Evolutionary conservation across 2,329 filamentous ascomycete genomes (phyloP).

Genomic region (Alternaria sp.): DNA sequence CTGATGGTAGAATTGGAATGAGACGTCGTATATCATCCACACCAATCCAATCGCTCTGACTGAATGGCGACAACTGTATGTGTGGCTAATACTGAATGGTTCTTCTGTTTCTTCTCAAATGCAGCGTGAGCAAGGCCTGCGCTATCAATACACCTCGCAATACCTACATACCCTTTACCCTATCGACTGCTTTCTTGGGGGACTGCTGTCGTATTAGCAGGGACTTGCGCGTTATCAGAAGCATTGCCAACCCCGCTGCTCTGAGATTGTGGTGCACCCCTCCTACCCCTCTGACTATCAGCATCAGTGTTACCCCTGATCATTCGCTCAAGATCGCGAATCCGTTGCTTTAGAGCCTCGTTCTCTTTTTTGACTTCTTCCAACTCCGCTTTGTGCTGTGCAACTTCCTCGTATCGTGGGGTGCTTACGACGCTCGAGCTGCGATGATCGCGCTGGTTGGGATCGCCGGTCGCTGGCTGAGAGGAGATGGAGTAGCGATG

Average conservation of each 20-base stretch:
- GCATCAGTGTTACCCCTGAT: constrained; percentile 38
- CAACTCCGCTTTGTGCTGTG: constrained; percentile 56
- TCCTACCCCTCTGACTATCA: constrained; percentile 46
- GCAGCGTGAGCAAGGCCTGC: not conserved
- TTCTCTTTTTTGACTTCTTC: constrained; percentile 62
- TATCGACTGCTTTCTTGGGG: constrained; percentile 19
- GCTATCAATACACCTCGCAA: not conserved
- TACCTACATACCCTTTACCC: constrained; percentile 15
- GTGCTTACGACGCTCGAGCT: constrained; percentile 50
- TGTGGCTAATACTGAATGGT: not conserved
- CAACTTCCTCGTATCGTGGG: constrained; percentile 55
- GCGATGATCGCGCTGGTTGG: constrained; percentile 33
- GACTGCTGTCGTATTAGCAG: constrained; percentile 14
- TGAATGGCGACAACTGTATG: not conserved
- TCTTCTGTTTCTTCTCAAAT: not conserved
- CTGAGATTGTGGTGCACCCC: constrained; percentile 31
- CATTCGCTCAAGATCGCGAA: constrained; percentile 57
- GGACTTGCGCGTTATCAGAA: constrained; percentile 12
- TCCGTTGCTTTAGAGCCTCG: constrained; percentile 57
- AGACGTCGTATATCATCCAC: not conserved
- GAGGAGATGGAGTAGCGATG: constrained; percentile 48
- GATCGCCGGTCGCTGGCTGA: constrained; percentile 38
- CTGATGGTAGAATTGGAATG: not conserved
- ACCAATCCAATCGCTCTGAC: not conserved
- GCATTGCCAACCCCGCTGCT: constrained; percentile 15